Evolutionary conservation across 1,284 basidiomycete species (phyloP).

Genomic region (Fomitopsis betulina): DNA sequence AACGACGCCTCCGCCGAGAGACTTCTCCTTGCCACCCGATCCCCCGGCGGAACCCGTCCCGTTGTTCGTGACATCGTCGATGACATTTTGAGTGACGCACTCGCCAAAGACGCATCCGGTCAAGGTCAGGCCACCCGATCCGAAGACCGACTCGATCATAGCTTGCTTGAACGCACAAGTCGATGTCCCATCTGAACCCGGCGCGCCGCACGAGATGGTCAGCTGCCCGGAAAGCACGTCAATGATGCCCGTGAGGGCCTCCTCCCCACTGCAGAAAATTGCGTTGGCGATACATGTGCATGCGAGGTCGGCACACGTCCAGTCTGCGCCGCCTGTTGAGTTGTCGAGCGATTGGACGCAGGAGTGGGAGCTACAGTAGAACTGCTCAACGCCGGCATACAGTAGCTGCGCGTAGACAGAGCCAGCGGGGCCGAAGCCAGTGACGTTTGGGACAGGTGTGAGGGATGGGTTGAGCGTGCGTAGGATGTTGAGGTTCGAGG

Average conservation of each 20-base stretch:
- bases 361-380: conserved; percentile 69
- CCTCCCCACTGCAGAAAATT: conserved; percentile 66
- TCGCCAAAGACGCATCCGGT: conserved; percentile 79
- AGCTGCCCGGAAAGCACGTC: conserved; percentile 56
- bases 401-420: conserved; percentile 72
- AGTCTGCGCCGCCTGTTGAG: conserved; percentile 37
- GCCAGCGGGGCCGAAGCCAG: conserved; percentile 53
- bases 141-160: conserved; percentile 65
- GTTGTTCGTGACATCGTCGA: conserved; percentile 46
- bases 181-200: conserved; percentile 41
- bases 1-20: conserved; percentile 76
- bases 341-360: conserved; percentile 55
- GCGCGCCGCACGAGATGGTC: conserved; percentile 59
- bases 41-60: conserved; percentile 22
- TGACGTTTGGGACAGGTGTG: conserved; percentile 63
- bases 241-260: conserved; percentile 55
- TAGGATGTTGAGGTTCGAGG: conserved; percentile 69
- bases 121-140: conserved; percentile 63
- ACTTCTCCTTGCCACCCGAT: conserved; percentile 24
- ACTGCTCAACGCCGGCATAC: conserved; percentile 82
- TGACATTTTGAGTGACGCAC: conserved; percentile 76
- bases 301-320: conserved; percentile 65
- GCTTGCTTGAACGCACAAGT: conserved; percentile 76
- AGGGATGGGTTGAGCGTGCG: conserved; percentile 66
- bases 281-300: conserved; percentile 72